phyloP scores from a whole-genome alignment of 495 filamentous ascomycete species.

The Aspergillus bridgeri region DNA sequence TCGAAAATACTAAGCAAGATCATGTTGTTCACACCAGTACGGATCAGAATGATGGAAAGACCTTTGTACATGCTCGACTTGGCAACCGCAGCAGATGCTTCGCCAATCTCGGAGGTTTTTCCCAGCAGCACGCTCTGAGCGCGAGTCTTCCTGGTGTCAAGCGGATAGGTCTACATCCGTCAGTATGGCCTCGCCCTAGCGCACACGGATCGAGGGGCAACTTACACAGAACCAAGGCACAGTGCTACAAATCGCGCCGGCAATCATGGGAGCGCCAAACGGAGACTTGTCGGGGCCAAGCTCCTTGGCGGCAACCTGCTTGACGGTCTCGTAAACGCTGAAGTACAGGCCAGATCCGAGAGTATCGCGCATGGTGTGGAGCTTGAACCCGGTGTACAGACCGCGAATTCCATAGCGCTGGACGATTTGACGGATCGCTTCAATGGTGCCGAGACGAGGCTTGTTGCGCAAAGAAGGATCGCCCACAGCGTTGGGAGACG shows the following conservation, averaged over 20 bases:
- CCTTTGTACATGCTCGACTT: conserved; percentile 51
- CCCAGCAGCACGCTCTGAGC: conserved; percentile 46
- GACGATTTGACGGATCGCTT: conserved; percentile 75
- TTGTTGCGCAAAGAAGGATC: conserved; percentile 63
- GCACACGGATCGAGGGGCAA: conserved; percentile 8
- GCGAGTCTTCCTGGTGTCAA: conserved; percentile 49
- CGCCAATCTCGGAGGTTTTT: conserved; percentile 43
- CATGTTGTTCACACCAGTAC: conserved; percentile 49
- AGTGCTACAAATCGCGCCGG: conserved; percentile 46
- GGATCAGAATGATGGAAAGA: conserved; percentile 44
- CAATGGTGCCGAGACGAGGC: conserved; percentile 74
- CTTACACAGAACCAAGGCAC: conserved; percentile 48
- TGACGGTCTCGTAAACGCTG: conserved; percentile 83
- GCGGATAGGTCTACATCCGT: conserved; percentile 40
- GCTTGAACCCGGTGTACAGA: conserved; percentile 80
- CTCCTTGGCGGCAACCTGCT: conserved; percentile 71
- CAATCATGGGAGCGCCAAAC: conserved; percentile 42
- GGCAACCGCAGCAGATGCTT: conserved; percentile 41
- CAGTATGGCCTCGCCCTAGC: background rate
- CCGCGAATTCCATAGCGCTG: conserved; percentile 72
- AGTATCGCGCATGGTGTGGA: conserved; percentile 82
- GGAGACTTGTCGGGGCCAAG: conserved; percentile 37
- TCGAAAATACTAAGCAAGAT: conserved; percentile 46
- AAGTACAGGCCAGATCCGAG: conserved; percentile 90
- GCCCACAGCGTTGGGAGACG: conserved; percentile 51